These are phyloP conservation scores for Passiflora organensis DNA, from an alignment of 345 rosid species.

Conservation along the genomic window DNA sequence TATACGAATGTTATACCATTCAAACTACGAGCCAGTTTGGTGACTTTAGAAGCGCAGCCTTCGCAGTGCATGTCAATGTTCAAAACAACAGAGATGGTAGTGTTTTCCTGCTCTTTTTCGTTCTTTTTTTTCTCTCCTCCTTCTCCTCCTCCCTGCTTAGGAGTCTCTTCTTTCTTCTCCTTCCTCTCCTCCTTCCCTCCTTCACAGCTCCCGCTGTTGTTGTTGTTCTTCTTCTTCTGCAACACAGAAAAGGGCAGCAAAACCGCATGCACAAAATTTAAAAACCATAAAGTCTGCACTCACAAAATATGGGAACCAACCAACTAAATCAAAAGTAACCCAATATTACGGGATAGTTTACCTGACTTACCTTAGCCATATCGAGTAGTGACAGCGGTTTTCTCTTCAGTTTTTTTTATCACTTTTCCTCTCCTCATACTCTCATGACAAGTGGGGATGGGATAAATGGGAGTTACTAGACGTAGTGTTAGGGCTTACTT, in stretches of 20 bases:
- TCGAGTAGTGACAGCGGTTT: background rate
- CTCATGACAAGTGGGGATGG: background rate
- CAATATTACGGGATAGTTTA: too few species aligned
- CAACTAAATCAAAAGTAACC: too few species aligned
- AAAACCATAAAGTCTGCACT: background rate
- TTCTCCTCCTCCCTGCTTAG: background rate
- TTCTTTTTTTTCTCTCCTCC: slow-evolving; percentile 10
- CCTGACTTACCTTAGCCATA: slow-evolving; percentile 1
- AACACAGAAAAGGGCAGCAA: background rate
- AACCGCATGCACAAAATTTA: background rate
- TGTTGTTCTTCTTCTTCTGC: slow-evolving; percentile 21
- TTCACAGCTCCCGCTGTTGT: background rate
- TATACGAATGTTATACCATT: too few species aligned
- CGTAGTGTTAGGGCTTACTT: background rate
- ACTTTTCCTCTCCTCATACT: background rate
- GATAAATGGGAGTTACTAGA: background rate
- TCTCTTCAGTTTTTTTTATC: too few species aligned
- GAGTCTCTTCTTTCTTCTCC: background rate
- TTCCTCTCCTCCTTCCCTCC: background rate
- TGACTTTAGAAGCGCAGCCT: slow-evolving; percentile 67
- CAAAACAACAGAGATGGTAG: slow-evolving; percentile 40
- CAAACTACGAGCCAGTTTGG: slow-evolving; percentile 30
- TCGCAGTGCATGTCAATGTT: slow-evolving; percentile 79
- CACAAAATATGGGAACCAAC: too few species aligned
- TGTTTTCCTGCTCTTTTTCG: slow-evolving; percentile 27